Evolutionary conservation across 768 basidiomycete species (phyloP).

Genomic region (Phaeolepiota aurea): DNA sequence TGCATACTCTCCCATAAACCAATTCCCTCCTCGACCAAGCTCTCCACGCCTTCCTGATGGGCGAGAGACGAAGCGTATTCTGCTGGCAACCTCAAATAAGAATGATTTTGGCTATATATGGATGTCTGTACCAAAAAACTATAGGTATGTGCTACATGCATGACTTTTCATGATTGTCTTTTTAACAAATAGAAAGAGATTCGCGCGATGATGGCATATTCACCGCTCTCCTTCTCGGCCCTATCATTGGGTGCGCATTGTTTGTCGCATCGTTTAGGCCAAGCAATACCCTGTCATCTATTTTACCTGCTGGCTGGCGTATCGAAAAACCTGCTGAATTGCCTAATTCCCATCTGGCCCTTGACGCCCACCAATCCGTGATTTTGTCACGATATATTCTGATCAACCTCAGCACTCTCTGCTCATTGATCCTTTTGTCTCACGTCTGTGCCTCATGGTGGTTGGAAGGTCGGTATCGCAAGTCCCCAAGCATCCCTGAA

Average conservation of each 20-base stretch:
- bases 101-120: conserved; percentile 66
- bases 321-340: conserved; percentile 68
- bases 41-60: conserved; percentile 35
- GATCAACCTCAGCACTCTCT: conserved; percentile 73
- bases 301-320: conserved; percentile 59
- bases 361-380: conserved; percentile 45
- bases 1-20: conserved; percentile 9
- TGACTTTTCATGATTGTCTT: neutral
- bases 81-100: conserved; percentile 23
- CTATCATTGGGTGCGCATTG: conserved; percentile 67
- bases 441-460: conserved; percentile 77
- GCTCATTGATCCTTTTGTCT: conserved; percentile 68
- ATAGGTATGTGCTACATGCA: conserved; percentile 40
- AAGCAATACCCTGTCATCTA: conserved; percentile 19
- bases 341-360: conserved; percentile 25
- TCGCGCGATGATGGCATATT: conserved; percentile 80
- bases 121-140: conserved; percentile 90
- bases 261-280: conserved; percentile 41
- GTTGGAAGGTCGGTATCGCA: conserved; percentile 49
- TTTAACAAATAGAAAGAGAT: conserved; percentile 36
- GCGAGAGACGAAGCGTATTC: conserved; percentile 36
- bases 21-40: conserved; percentile 18
- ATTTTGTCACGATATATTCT: conserved; percentile 66
- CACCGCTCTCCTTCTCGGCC: conserved; percentile 78
- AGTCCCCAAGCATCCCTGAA: conserved; percentile 33